Evolutionary conservation across 352 stramenopile genomes (phyloP), one percentile per base, ranked within the genome.

Genomic region (Phytophthora syringae): DNA sequence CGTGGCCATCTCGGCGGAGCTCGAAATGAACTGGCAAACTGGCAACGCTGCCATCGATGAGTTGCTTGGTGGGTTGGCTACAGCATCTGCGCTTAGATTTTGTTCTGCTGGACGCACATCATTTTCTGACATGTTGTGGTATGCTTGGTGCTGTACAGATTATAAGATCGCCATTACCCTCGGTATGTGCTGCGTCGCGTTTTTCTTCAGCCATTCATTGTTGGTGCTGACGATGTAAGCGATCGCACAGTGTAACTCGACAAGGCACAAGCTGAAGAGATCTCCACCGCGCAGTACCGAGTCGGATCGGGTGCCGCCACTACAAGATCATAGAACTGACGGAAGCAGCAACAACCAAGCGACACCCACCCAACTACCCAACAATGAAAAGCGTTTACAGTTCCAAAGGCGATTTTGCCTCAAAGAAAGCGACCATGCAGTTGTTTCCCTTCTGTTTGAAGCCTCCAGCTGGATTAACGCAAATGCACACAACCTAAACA

Each of bases 131-230:
- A 27, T 67, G 21, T 45, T 34, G n/a, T 44, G 44, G 39, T 49
- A 28, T 44, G 20, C 43, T 47, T 18, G 47, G 44, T 70, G 15
- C 7, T 67, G 11, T 60, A 6, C 60, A 93, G 86, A 93, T 48
- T 95, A 93, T 82, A 95, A 95, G 79, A 86, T 93, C 51, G 84
- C 84, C 37, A 90, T 95, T 60, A 44, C 90, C 30, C 66, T 92
- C 25, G 85, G 81, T 44, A 75, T 61, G 12, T 75, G 56, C 36
- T 81, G 77, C 50, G 76, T 90, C 52, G 62, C 71, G 24, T 90
- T 94, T 36, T 82, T 94, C 40, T 78, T 91, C 27, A 62, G 64
- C 24, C 86, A 94, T 70, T 88, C 86, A 30, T 49, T 92, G 53
- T 53, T 90, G 47, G 72, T 77, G 28, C 62, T 85, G 50, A 64